Conservation (phyloP, 106 monocot species). For the Ottelia alismoides region DNA sequence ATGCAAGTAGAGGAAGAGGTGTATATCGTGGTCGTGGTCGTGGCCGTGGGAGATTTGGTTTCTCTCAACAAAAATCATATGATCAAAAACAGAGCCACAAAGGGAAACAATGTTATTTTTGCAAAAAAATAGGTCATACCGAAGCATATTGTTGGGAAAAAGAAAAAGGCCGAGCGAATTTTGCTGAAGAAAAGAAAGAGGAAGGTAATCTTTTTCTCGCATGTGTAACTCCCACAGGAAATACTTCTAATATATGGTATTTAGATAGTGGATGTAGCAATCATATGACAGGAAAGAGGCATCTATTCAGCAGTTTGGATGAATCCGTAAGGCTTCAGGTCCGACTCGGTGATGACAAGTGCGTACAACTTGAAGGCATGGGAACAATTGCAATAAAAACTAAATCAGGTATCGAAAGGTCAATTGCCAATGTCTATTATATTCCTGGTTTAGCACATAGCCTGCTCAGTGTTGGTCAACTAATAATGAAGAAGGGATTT, state of each 20-base stretch:
- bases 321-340: slow-evolving; percentile 5
- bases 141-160: background rate
- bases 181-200: slow-evolving; percentile 4
- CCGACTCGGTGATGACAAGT: slow-evolving; percentile 7
- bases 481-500: background rate
- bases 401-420: background rate
- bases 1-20: too few relatives aligned
- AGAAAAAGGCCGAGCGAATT: background rate
- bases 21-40: too few relatives aligned
- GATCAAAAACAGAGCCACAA: background rate
- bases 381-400: background rate
- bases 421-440: background rate
- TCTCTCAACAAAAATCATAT: background rate
- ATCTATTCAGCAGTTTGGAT: slow-evolving; percentile 1
- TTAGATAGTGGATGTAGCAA: slow-evolving; percentile 4
- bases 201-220: slow-evolving; percentile 7
- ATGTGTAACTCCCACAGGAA: slow-evolving; percentile 2
- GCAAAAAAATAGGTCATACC: background rate
- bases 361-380: background rate
- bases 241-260: slow-evolving; percentile 1
- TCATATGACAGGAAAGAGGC: background rate
- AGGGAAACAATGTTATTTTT: background rate
- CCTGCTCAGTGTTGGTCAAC: background rate
- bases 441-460: background rate
- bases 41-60: background rate